Evolutionary conservation across 345 rosid species (phyloP), one percentile per base, ranked within the genome.

Genomic region (Bruguiera gymnorhiza): DNA sequence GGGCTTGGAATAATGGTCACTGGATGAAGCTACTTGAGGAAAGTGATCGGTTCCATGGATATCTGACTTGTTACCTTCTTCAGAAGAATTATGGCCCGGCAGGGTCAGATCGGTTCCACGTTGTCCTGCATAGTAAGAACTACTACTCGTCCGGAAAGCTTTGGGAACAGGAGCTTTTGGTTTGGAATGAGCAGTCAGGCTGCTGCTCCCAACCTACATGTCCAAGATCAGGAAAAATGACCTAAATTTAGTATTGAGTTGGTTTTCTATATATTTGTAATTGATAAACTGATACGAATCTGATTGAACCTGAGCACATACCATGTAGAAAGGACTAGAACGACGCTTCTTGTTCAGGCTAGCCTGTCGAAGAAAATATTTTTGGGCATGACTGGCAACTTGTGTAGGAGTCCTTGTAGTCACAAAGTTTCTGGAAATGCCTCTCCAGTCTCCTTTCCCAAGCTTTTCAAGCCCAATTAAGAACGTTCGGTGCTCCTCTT

Each of bases 361-460:
- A 0, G 81, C 70, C 57, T 67, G 88, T 52, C 90, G 80, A 31
- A 88, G 93, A 60, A 88, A 88, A 78, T 82, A 83, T 71, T 88
- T 88, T 26, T 88, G 93, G 53, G 93, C 93, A 76, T 86, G 93
- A 34, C 93, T 86, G 0, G 93, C 93, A 61, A 88, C 93, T 75
- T 88, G 93, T 8, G 93, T 88, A 15, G 90, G 88, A 65, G 90
- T 86, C 77, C 93, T 83, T 29, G 90, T 85, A 6, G 74, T 79
- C 27, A 88, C 93, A 39, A 73, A 86, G 74, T 79, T 76, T 51
- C 76, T 82, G 3, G 93, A 83, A 57, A 88, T 88, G 67, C 90
- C 93, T 69, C 89, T 88, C 93, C 93, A 88, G 19, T 88, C 90
- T 50, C 93, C 90, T 52, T 83, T 88, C 43, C 93, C 93, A 21